Conservation (phyloP, 75 land plant species). For the Sequoia sempervirens region DNA sequence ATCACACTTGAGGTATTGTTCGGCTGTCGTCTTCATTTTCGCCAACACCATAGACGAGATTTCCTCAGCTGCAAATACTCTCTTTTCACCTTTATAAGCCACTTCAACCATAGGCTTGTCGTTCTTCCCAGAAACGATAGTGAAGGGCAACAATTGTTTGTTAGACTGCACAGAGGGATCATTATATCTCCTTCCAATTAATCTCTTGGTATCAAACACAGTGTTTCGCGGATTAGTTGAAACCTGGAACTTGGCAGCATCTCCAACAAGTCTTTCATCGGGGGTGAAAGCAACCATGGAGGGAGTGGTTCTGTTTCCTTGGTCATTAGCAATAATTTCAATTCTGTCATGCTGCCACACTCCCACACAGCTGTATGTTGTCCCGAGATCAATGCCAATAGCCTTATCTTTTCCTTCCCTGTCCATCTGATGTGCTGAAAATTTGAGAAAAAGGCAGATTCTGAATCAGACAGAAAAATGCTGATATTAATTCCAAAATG, state of each 20-base stretch:
- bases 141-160: conserved; percentile 20
- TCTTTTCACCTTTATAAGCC: conserved; percentile 18
- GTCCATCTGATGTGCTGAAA: background rate
- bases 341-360: too few relatives aligned
- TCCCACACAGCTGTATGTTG: too few relatives aligned
- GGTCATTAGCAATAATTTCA: too few relatives aligned
- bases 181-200: conserved; percentile 23
- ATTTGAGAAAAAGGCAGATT: background rate
- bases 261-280: too few relatives aligned
- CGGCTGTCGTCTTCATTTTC: too few relatives aligned
- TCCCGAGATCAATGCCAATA: too few relatives aligned
- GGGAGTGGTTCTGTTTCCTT: too few relatives aligned
- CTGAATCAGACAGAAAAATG: background rate
- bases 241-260: too few relatives aligned
- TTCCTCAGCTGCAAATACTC: conserved; percentile 28
- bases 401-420: background rate
- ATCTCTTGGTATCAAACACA: conserved; percentile 18
- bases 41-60: conserved; percentile 20
- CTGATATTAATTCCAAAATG: background rate
- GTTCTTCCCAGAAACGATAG: conserved; percentile 13
- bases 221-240: background rate
- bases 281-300: too few relatives aligned
- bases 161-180: conserved; percentile 24
- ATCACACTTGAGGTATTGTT: too few relatives aligned
- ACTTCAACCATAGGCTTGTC: conserved; percentile 4